A percentile compares a stretch with the other conserved stretches of the same genome.
Conservation (phyloP, 192 early-diverging fungal genomes). For the Coemansia sp. region DNA sequence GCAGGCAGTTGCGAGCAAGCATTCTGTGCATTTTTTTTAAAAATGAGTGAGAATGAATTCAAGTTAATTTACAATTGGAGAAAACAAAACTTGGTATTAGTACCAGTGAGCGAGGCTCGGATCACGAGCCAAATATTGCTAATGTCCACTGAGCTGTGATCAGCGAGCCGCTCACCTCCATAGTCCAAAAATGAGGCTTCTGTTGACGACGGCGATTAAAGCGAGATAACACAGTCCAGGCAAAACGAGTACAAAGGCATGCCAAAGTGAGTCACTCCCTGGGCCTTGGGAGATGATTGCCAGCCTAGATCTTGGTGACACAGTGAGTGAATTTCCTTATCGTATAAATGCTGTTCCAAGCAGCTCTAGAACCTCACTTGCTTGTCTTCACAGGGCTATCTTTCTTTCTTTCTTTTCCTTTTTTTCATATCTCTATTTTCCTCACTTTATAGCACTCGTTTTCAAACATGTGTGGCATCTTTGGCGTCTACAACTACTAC, state of each 20-base stretch:
- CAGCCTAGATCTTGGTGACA: constrained; percentile 1
- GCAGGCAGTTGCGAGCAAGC: background rate
- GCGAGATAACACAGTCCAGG: background rate
- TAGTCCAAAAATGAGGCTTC: background rate
- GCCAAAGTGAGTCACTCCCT: background rate
- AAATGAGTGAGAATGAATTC: background rate
- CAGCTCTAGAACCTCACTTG: background rate
- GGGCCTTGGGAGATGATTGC: background rate
- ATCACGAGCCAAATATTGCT: background rate
- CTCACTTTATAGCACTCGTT: background rate
- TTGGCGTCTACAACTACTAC: constrained; percentile 89
- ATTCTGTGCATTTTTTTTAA: background rate
- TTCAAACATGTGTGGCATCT: constrained; percentile 93
- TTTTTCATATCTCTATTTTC: background rate
- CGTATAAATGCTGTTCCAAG: background rate
- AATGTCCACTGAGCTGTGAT: background rate
- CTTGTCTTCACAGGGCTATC: constrained; percentile 9
- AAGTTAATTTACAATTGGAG: no score
- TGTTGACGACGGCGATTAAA: background rate
- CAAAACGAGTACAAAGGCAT: background rate
- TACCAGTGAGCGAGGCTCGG: background rate
- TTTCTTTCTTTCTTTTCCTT: background rate
- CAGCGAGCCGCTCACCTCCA: background rate
- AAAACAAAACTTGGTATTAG: no score
- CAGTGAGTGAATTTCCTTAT: background rate